These are phyloP conservation scores for Globisporangium parvum DNA, from an alignment of 352 stramenopile species.

Conservation along the genomic window DNA sequence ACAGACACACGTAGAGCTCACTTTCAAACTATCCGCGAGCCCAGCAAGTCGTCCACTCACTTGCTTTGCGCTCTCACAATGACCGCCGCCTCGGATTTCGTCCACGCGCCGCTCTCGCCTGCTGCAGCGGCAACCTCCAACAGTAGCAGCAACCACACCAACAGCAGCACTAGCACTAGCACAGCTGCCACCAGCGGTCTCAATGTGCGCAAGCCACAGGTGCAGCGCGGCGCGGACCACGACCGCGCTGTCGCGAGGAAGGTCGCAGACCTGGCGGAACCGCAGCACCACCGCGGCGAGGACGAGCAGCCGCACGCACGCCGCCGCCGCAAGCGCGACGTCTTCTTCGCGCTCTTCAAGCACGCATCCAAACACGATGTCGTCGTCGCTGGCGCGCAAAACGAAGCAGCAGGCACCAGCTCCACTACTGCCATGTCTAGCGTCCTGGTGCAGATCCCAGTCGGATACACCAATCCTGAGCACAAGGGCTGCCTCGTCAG, in stretches of 20 bases:
- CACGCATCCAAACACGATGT: constrained; percentile 1
- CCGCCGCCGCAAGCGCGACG: constrained; percentile 9
- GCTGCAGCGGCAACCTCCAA: background rate
- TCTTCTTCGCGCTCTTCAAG: constrained; percentile 15
- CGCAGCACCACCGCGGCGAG: background rate
- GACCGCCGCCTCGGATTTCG: constrained; percentile 7
- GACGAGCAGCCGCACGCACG: background rate
- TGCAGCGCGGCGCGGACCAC: constrained; percentile 3
- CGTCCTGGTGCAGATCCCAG: constrained; percentile 9
- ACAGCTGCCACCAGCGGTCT: background rate
- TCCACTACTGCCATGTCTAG: background rate
- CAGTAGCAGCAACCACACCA: background rate
- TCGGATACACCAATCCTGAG: constrained; percentile 5
- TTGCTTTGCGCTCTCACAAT: no score
- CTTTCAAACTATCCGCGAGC: constrained; percentile 1
- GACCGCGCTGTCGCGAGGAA: constrained; percentile 1
- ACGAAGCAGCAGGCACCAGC: background rate
- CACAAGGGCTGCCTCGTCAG: constrained; percentile 10
- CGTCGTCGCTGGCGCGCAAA: background rate
- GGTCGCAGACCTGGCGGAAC: background rate
- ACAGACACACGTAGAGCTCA: no score
- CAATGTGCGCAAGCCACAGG: constrained; percentile 1
- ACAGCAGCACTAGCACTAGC: no score
- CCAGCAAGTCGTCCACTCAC: background rate
- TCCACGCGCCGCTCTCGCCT: background rate